Evolutionary conservation across 108 stramenopile genomes (phyloP).

Genomic region (Schizochytrium sp.): DNA sequence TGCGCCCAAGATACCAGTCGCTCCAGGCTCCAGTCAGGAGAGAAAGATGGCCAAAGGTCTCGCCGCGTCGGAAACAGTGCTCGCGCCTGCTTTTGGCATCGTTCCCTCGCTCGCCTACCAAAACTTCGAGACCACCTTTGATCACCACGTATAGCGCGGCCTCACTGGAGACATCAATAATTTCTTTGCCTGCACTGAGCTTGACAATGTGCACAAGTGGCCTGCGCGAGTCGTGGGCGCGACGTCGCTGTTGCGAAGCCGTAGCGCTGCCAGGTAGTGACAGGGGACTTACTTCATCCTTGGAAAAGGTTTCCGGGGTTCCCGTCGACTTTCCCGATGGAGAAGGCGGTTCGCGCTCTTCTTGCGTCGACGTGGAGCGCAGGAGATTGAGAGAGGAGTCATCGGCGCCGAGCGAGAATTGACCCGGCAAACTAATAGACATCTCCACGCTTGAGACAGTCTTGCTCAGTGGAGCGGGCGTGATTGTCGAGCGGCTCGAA

Average conservation of each 20-base stretch:
- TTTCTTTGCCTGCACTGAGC: background rate
- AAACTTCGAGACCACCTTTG: background rate
- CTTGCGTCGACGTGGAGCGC: background rate
- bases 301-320: background rate
- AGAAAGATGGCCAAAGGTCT: background rate
- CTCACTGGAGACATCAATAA: background rate
- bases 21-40: constrained; percentile 2
- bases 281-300: background rate
- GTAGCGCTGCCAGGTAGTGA: background rate
- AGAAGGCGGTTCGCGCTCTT: background rate
- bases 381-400: background rate
- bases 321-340: background rate
- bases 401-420: background rate
- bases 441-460: background rate
- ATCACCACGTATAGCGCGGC: background rate
- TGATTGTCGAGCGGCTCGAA: background rate
- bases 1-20: background rate
- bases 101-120: background rate
- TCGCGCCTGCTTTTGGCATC: background rate
- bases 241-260: background rate
- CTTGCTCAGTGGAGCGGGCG: background rate
- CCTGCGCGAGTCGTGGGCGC: background rate
- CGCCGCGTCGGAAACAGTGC: background rate
- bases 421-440: background rate
- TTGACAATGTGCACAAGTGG: background rate